Evolutionary conservation across 2,329 filamentous ascomycete species (phyloP), one percentile per base, ranked within the genome.

Genomic region (Xylaria hypoxylon): DNA sequence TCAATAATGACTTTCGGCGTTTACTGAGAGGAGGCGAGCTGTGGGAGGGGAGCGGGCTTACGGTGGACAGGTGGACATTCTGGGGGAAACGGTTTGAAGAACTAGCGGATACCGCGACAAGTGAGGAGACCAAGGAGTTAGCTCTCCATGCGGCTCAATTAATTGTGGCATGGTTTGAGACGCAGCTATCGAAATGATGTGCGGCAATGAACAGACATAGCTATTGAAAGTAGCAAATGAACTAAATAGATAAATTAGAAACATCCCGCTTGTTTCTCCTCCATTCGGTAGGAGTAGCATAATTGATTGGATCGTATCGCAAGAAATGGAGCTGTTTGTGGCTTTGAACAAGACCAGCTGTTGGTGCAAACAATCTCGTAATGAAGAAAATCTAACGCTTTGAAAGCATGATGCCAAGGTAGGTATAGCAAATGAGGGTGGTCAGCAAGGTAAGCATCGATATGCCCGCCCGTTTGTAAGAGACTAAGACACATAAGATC

Each of bases 91-190:
- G 74, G 35, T 76, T 77, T 31, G 26, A 60, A 8, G 72, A 74
- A 31, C 64, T 67, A 13, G 75, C 69, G 4, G 71, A 63, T 52
- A 72, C 70, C 11, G 58, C 68, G 35, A 63, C 55, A 5, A 15
- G 40, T 0, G 42, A 61, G 19, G 72, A 75, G 35, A 72, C 71
- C 33, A 73, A 62, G 51, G 48, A 59, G 1, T 24, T 72, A 19
- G 71, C 75, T 17, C n/a, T 71, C 26, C 72, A 70, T 26, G 73
- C 73, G 15, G 74, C 74, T 31, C 65, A 63, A 19, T 56, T 76
- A 44, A 75, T 77, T 70, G 71, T 73, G 52, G 59, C 74, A 0
- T 77, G 74, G 76, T 59, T 44, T 13, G 17, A 50, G 48, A 68
- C 59, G 22, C 38, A 38, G 35, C 6, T 68, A 10, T 50, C 19